phyloP scores from a whole-genome alignment of 1,284 basidiomycete species.

The Ganoderma multipileum region DNA sequence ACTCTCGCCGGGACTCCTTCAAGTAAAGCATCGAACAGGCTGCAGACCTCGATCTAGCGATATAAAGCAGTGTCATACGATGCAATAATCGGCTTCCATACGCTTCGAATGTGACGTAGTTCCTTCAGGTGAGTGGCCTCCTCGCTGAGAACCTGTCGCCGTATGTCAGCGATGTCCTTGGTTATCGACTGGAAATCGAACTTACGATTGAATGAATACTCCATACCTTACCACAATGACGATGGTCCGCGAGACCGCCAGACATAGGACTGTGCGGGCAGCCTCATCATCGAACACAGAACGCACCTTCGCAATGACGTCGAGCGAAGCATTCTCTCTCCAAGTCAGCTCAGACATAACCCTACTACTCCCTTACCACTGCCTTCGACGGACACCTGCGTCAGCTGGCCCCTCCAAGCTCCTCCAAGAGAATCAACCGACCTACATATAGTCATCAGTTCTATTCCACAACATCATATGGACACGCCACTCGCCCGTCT shows the following conservation, averaged over 20 bases:
- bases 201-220: neutral
- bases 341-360: neutral
- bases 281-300: neutral
- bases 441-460: slow-evolving; percentile 1
- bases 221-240: neutral
- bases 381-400: neutral
- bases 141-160: neutral
- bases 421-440: neutral
- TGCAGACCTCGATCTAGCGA: neutral
- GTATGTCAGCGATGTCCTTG: neutral
- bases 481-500: neutral
- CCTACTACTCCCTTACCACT: neutral
- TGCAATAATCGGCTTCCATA: neutral
- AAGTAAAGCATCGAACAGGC: neutral
- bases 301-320: neutral
- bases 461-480: neutral
- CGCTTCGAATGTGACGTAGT: neutral
- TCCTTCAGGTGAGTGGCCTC: neutral
- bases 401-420: neutral
- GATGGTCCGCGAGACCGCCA: neutral
- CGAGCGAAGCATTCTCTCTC: neutral
- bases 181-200: neutral
- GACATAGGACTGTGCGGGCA: neutral
- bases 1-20: neutral
- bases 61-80: neutral